Evolutionary conservation across 495 filamentous ascomycete genomes (phyloP).

Genomic region (Tuber microsphaerosporum): DNA sequence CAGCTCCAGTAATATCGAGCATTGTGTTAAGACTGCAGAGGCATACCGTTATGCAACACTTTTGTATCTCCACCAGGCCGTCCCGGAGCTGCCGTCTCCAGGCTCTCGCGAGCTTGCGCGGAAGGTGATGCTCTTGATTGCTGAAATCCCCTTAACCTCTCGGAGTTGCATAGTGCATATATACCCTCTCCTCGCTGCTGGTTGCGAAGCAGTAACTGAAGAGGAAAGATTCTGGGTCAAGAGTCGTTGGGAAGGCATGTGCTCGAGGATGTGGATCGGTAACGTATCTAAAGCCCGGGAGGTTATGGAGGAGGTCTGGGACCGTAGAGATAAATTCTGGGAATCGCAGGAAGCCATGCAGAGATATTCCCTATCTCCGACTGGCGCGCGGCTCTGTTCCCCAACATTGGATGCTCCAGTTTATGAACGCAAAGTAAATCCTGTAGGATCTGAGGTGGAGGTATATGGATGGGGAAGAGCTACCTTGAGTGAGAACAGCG

Average conservation of each 20-base stretch:
- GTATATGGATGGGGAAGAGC: constrained; percentile 15
- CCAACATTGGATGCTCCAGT: constrained; percentile 7
- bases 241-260: constrained; percentile 59
- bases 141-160: constrained; percentile 57
- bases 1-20: constrained; percentile 56
- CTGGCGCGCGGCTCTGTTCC: constrained; percentile 6
- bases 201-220: constrained; percentile 56
- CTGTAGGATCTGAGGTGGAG: neutral
- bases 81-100: constrained; percentile 63
- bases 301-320: constrained; percentile 54
- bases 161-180: constrained; percentile 68
- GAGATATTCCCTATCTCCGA: neutral
- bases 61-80: constrained; percentile 68
- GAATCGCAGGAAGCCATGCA: constrained; percentile 14
- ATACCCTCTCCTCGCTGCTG: constrained; percentile 65
- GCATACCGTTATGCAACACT: constrained; percentile 72
- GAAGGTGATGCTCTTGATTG: constrained; percentile 55
- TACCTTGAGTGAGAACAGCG: constrained; percentile 8
- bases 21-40: constrained; percentile 65
- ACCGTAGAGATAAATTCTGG: constrained; percentile 46
- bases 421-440: constrained; percentile 3
- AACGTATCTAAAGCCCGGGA: constrained; percentile 60
- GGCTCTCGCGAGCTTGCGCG: constrained; percentile 55
- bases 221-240: constrained; percentile 66
- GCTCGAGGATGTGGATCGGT: constrained; percentile 60